phyloP scores from a whole-genome alignment of 1,284 basidiomycete species.

The Heterobasidion irregulare region DNA sequence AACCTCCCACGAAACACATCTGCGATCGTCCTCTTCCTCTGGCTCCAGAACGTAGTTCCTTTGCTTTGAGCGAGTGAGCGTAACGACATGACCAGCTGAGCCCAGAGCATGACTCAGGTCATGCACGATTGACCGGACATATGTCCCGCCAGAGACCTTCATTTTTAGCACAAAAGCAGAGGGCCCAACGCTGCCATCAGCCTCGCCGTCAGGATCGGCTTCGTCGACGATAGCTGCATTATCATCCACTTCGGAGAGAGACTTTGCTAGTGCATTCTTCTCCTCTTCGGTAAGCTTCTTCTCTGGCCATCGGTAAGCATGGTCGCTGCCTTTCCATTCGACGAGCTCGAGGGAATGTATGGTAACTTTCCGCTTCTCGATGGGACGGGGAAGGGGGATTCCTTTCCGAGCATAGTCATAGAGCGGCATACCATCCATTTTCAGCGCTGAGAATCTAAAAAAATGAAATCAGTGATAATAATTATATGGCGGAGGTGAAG shows the following conservation, averaged over 20 bases:
- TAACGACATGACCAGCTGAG: constrained; percentile 87
- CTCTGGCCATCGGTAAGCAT: constrained; percentile 66
- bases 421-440: constrained; percentile 95
- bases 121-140: constrained; percentile 88
- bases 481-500: constrained; percentile 19
- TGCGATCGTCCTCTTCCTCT: constrained; percentile 29
- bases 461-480: background rate
- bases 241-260: constrained; percentile 41
- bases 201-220: constrained; percentile 25
- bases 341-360: constrained; percentile 74
- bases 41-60: constrained; percentile 63
- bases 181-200: constrained; percentile 39
- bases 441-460: constrained; percentile 88
- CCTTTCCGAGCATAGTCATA: constrained; percentile 95
- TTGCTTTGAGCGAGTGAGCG: constrained; percentile 79
- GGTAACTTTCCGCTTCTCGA: constrained; percentile 80
- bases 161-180: constrained; percentile 84
- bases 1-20: constrained; percentile 76
- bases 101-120: constrained; percentile 80
- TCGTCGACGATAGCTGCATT: constrained; percentile 23
- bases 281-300: constrained; percentile 64
- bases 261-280: constrained; percentile 58
- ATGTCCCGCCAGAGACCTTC: constrained; percentile 95
- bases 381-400: constrained; percentile 86
- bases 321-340: constrained; percentile 61